Conservation (phyloP, 75 land plant genomes). For the Gnetum montanum region DNA sequence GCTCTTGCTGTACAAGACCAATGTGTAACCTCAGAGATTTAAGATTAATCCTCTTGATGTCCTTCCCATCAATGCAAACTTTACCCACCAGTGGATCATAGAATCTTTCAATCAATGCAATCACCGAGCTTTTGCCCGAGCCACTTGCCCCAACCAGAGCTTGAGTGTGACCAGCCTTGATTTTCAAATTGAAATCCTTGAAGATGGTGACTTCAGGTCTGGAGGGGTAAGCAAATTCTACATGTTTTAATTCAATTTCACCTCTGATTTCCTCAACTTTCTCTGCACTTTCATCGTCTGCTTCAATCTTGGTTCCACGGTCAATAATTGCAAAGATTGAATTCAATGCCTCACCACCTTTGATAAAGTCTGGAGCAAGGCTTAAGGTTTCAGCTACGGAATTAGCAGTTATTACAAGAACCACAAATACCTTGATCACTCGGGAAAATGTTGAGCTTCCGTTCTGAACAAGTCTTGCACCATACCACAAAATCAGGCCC, state of each 20-base stretch:
- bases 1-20: constrained; percentile 98
- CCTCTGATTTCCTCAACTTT: constrained; percentile 52
- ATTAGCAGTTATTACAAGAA: constrained; percentile 74
- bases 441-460: constrained; percentile 69
- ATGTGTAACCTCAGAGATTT: constrained; percentile 76
- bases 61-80: constrained; percentile 85
- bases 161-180: constrained; percentile 62
- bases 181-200: constrained; percentile 56
- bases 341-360: constrained; percentile 72
- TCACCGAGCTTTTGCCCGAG: constrained; percentile 81
- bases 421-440: constrained; percentile 84
- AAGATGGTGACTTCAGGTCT: constrained; percentile 63
- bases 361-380: constrained; percentile 73
- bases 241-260: constrained; percentile 62
- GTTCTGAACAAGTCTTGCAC: constrained; percentile 53
- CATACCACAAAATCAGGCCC: constrained; percentile 85
- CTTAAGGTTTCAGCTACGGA: constrained; percentile 84
- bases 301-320: constrained; percentile 54
- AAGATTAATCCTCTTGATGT: constrained; percentile 64
- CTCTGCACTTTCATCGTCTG: constrained; percentile 65
- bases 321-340: constrained; percentile 75
- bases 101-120: constrained; percentile 74
- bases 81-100: constrained; percentile 71
- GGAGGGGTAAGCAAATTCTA: constrained; percentile 75
- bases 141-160: constrained; percentile 87